These are phyloP conservation scores for Cucurbita ficifolia DNA, from an alignment of 306 rosid species.

Conservation along the genomic window DNA sequence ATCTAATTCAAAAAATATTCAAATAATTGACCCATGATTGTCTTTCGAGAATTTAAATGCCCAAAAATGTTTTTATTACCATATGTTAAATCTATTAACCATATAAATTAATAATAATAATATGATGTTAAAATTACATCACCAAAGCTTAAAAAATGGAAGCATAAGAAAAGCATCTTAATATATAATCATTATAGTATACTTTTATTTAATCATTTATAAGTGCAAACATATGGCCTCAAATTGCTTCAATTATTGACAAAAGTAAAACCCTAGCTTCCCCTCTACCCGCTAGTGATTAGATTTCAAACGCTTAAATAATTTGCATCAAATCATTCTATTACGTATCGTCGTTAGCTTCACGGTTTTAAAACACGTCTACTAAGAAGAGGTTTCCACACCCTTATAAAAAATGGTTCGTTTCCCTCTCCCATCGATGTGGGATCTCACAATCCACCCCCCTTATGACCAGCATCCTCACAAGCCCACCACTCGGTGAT, in stretches of 20 bases:
- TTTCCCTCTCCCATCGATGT: no score
- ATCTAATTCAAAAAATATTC: background rate
- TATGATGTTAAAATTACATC: background rate
- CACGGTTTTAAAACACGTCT: no score
- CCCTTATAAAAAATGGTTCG: no score
- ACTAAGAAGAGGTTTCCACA: no score
- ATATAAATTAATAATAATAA: background rate
- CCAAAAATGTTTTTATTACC: background rate
- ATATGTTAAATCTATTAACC: background rate
- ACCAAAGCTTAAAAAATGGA: background rate
- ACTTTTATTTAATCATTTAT: background rate
- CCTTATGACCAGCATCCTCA: no score
- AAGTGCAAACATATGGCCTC: background rate
- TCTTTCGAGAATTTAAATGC: background rate
- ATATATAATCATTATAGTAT: background rate
- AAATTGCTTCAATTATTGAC: background rate
- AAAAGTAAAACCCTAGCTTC: background rate
- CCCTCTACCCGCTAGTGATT: background rate
- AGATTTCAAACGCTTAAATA: background rate
- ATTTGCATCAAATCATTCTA: background rate
- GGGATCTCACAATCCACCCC: no score
- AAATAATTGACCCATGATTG: conserved; percentile 1
- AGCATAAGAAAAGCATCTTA: background rate
- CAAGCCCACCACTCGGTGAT: no score
- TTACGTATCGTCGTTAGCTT: no score